Conservation (phyloP, 768 basidiomycete species). For the Suillus subalutaceus region DNA sequence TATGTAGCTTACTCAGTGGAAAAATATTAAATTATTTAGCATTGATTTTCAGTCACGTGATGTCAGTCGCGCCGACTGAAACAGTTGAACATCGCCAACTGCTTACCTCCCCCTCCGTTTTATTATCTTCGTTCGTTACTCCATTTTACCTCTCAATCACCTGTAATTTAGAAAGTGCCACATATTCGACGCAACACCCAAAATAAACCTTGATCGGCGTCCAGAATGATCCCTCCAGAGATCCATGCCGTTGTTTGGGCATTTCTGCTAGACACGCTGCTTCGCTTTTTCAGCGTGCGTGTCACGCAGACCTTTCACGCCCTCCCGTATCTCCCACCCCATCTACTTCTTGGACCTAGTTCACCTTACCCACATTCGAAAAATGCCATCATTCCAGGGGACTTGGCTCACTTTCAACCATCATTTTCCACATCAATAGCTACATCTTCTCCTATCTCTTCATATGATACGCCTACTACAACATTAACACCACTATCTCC, state of each 20-base stretch:
- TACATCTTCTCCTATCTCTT: background rate
- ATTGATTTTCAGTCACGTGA: background rate
- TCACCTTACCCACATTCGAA: background rate
- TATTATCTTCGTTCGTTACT: background rate
- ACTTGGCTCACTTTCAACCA: background rate
- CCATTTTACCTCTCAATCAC: background rate
- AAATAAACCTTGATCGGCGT: background rate
- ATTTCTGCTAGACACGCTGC: background rate
- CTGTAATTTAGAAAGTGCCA: background rate
- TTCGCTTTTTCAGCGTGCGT: background rate
- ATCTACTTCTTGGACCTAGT: background rate
- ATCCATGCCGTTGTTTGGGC: background rate
- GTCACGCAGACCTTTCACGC: background rate
- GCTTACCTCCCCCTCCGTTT: background rate
- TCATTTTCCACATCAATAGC: background rate
- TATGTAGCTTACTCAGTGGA: background rate
- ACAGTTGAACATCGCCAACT: background rate
- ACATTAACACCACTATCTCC: slow-evolving; percentile 1
- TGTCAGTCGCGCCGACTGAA: background rate
- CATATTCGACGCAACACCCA: background rate
- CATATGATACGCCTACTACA: background rate
- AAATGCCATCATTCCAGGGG: background rate
- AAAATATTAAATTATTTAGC: background rate
- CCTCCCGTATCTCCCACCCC: background rate
- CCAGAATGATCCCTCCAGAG: slow-evolving; percentile 5